Conservation (phyloP, 306 rosid species). For the Medicago ruthenica region DNA sequence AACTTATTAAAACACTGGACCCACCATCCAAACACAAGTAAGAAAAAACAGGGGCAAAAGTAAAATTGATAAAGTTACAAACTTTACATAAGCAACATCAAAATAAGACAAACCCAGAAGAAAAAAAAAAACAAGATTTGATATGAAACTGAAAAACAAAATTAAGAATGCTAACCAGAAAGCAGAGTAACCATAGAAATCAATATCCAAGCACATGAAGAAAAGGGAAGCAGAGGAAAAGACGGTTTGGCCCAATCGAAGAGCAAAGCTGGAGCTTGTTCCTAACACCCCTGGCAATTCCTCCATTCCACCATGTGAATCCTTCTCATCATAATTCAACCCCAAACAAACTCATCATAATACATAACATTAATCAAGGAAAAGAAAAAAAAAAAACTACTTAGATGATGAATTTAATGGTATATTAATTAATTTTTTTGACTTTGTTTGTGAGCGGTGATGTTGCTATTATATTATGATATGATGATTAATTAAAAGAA, state of each 20-base stretch:
- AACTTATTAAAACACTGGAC: conserved; percentile 23
- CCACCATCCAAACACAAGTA: conserved; percentile 12
- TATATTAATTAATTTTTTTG: no score
- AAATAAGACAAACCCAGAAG: background rate
- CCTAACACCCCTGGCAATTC: conserved; percentile 93
- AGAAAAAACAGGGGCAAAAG: background rate
- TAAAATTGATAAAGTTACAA: conserved; percentile 5
- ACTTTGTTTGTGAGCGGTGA: no score
- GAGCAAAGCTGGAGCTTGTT: conserved; percentile 91
- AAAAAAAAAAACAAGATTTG: background rate
- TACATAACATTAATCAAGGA: conserved; percentile 14
- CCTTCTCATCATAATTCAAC: conserved; percentile 44
- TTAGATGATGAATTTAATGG: background rate
- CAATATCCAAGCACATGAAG: conserved; percentile 79
- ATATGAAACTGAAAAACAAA: background rate
- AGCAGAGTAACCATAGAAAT: conserved; percentile 81
- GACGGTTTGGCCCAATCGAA: conserved; percentile 86
- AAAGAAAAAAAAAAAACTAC: background rate
- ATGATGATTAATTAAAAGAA: background rate
- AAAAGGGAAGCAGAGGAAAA: conserved; percentile 88
- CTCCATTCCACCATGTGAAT: conserved; percentile 55
- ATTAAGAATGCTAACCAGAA: conserved; percentile 64
- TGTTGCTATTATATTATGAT: background rate
- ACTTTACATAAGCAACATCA: conserved; percentile 12
- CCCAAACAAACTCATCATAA: conserved; percentile 19